Conservation (phyloP, 768 basidiomycete genomes). For the Porphyrellus cyaneotinctus region DNA sequence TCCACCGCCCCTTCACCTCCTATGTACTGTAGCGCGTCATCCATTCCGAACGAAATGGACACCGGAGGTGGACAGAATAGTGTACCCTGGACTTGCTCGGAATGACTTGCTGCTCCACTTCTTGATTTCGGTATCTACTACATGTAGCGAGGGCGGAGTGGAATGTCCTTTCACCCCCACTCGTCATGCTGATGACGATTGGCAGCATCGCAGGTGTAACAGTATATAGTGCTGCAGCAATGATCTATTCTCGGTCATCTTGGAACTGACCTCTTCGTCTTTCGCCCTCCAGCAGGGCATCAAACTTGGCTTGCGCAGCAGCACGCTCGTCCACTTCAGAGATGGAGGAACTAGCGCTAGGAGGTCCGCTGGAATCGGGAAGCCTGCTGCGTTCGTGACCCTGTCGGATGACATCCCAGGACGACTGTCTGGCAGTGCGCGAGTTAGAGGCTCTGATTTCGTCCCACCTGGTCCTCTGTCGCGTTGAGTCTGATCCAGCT, state of each 20-base stretch:
- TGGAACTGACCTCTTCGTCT: slow-evolving; percentile 35
- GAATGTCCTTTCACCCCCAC: not conserved
- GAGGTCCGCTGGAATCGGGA: slow-evolving; percentile 8
- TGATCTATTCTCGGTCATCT: slow-evolving; percentile 7
- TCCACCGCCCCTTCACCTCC: not conserved
- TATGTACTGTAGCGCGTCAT: slow-evolving; percentile 5
- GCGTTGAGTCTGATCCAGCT: slow-evolving; percentile 6
- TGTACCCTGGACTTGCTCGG: slow-evolving; percentile 6
- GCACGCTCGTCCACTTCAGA: slow-evolving; percentile 33
- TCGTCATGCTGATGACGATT: not conserved
- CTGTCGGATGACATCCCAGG: slow-evolving; percentile 69
- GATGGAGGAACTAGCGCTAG: slow-evolving; percentile 1
- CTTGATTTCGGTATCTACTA: slow-evolving; percentile 6
- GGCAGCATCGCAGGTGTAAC: not conserved
- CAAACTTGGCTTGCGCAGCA: slow-evolving; percentile 52
- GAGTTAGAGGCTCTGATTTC: slow-evolving; percentile 57
- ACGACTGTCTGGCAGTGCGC: slow-evolving; percentile 41
- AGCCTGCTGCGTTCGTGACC: slow-evolving; percentile 40
- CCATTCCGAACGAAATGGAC: slow-evolving; percentile 6
- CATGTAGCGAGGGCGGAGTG: not conserved
- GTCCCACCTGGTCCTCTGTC: slow-evolving; percentile 51
- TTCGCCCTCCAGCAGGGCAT: slow-evolving; percentile 57
- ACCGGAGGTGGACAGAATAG: slow-evolving; percentile 4
- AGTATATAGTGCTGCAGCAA: not conserved
- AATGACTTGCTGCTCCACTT: slow-evolving; percentile 2